Percentiles rank a stretch among this genome's conserved stretches.
Evolutionary conservation across 305 asterid genomes (phyloP).

Genomic region (Fraxinus albicans): DNA sequence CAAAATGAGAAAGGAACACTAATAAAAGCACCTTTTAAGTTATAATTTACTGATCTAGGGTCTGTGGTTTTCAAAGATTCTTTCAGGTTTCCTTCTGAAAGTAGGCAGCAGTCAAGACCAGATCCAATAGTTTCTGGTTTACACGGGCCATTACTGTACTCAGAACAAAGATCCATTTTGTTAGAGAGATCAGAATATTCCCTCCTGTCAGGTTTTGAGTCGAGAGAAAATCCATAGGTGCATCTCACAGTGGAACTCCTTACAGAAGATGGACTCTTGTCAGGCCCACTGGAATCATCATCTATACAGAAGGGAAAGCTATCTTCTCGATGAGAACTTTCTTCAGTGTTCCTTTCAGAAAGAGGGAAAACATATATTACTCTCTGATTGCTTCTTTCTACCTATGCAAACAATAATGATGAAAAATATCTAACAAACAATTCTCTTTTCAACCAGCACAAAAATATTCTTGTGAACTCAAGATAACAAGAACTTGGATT

Average conservation of each 20-base stretch:
- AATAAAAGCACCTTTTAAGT: constrained; percentile 44
- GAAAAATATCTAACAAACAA: too few species aligned
- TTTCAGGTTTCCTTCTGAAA: constrained; percentile 52
- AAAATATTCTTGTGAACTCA: constrained; percentile 8
- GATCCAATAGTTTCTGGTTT: constrained; percentile 37
- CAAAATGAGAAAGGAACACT: not conserved
- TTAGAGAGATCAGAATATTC: constrained; percentile 38
- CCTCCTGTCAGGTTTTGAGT: constrained; percentile 46
- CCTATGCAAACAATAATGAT: constrained; percentile 22
- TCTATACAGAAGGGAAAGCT: constrained; percentile 60
- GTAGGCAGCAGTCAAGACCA: constrained; percentile 36
- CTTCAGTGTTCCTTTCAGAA: constrained; percentile 50
- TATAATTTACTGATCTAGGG: constrained; percentile 34
- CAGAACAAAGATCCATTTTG: constrained; percentile 34
- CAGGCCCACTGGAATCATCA: constrained; percentile 67
- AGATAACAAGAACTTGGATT: constrained; percentile 19
- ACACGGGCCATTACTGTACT: constrained; percentile 27
- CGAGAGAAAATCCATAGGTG: constrained; percentile 60
- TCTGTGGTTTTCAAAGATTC: constrained; percentile 47
- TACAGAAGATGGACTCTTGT: constrained; percentile 50
- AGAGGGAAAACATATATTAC: constrained; percentile 40
- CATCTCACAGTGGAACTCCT: constrained; percentile 47
- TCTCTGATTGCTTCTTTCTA: constrained; percentile 48
- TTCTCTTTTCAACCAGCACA: not conserved
- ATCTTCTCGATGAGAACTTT: constrained; percentile 58